Conservation (phyloP, 2,329 filamentous ascomycete genomes). For the Sclerotinia trifoliorum region DNA sequence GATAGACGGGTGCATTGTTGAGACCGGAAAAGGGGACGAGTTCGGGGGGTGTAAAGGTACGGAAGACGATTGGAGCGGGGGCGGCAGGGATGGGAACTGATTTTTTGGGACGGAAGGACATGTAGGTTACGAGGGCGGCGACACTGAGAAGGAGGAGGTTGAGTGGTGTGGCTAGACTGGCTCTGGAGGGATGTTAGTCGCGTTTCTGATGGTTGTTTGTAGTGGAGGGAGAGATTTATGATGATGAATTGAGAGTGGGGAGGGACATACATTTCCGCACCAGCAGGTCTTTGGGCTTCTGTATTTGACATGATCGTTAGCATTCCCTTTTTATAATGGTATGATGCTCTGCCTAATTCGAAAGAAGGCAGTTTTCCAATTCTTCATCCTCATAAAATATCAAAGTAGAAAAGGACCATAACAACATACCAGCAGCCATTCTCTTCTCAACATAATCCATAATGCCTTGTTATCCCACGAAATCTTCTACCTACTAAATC, state of each 20-base stretch:
- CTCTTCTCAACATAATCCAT: conserved; percentile 42
- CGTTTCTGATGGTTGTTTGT: not conserved
- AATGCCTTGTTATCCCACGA: not conserved
- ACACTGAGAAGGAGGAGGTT: conserved; percentile 59
- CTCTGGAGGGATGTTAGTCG: conserved; percentile 20
- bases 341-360: not conserved
- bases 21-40: conserved; percentile 76
- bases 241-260: not conserved
- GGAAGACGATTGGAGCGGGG: conserved; percentile 48
- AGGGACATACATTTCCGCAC: conserved; percentile 38
- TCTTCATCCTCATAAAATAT: not conserved
- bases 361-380: not conserved
- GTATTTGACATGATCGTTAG: conserved; percentile 32
- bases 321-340: not conserved
- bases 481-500: no score
- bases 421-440: conserved; percentile 37
- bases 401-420: not conserved
- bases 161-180: conserved; percentile 51
- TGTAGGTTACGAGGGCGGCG: conserved; percentile 59
- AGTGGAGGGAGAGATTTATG: conserved; percentile 14
- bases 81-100: conserved; percentile 27
- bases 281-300: conserved; percentile 31
- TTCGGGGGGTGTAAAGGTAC: conserved; percentile 52
- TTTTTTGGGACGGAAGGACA: conserved; percentile 49
- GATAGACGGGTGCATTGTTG: conserved; percentile 72